Percentiles rank a stretch among this genome's conserved stretches.
phyloP scores from a whole-genome alignment of 1,284 basidiomycete species.

The Microbotryum intermedium region DNA sequence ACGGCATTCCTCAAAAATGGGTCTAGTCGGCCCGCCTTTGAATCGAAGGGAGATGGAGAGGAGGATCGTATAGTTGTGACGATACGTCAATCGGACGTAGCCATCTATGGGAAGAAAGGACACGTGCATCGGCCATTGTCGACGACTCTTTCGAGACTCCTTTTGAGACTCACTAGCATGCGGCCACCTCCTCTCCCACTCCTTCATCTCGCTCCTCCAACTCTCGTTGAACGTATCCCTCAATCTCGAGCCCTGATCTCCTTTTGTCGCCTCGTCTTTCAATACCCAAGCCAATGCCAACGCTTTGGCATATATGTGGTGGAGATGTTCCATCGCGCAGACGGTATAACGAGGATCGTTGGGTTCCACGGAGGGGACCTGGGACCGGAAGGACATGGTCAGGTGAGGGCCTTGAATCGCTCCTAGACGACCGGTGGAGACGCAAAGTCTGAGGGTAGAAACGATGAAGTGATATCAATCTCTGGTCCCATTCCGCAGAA shows the following conservation, averaged over 20 bases:
- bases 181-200: constrained; percentile 11
- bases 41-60: constrained; percentile 23
- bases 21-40: constrained; percentile 11
- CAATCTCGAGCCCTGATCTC: constrained; percentile 1
- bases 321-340: constrained; percentile 13
- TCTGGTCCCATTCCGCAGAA: too few species aligned
- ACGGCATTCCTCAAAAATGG: constrained; percentile 21
- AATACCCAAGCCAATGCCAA: background rate
- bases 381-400: background rate
- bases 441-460: constrained; percentile 8
- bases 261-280: background rate
- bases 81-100: constrained; percentile 13
- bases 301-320: constrained; percentile 15
- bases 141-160: background rate
- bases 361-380: constrained; percentile 4
- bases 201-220: constrained; percentile 8
- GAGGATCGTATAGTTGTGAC: constrained; percentile 18
- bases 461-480: background rate
- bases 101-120: background rate
- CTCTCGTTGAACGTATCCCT: constrained; percentile 10
- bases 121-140: background rate
- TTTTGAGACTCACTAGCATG: constrained; percentile 4
- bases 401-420: constrained; percentile 6
- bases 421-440: constrained; percentile 19
- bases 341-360: constrained; percentile 12